A percentile compares a stretch with the other conserved stretches of the same genome.
These are phyloP conservation scores for Nakazawaea siamensis DNA, from an alignment of 805 yeast species.

Conservation along the genomic window DNA sequence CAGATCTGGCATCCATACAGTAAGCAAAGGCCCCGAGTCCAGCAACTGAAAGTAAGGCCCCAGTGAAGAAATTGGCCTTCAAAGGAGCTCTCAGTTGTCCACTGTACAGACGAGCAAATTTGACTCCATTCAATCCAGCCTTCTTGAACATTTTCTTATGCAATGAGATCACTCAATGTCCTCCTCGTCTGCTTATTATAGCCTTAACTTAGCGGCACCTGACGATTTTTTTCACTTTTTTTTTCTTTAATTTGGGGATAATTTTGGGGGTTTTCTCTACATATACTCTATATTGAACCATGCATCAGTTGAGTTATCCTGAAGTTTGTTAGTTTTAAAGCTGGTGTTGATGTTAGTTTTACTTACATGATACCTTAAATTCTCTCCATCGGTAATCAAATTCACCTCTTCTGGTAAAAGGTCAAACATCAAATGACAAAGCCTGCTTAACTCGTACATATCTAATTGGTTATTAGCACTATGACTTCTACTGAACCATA, in stretches of 20 bases:
- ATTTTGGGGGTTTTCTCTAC: too few species aligned
- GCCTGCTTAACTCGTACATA: conserved; percentile 4
- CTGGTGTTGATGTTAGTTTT: too few species aligned
- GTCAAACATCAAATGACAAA: too few species aligned
- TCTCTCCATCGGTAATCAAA: background rate
- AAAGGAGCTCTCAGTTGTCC: conserved; percentile 3
- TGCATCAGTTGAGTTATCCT: too few species aligned
- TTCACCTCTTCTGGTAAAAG: background rate
- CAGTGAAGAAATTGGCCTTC: conserved; percentile 6
- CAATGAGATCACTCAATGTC: too few species aligned
- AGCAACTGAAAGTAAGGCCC: conserved; percentile 12
- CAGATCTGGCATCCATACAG: conserved; percentile 75
- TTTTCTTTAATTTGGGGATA: too few species aligned
- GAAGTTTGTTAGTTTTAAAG: too few species aligned
- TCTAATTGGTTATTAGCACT: background rate
- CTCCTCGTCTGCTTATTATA: too few species aligned
- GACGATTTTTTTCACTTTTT: too few species aligned
- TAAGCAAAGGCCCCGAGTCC: conserved; percentile 34
- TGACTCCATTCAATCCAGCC: background rate
- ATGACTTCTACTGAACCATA: conserved; percentile 8
- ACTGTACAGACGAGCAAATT: background rate
- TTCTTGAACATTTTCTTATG: background rate
- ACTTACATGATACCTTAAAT: conserved; percentile 7
- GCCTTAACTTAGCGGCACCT: too few species aligned
- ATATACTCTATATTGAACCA: too few species aligned